Base-by-base conservation (phyloP, 116 monocot genomes). In the Papilionanthe hybrid region DNA sequence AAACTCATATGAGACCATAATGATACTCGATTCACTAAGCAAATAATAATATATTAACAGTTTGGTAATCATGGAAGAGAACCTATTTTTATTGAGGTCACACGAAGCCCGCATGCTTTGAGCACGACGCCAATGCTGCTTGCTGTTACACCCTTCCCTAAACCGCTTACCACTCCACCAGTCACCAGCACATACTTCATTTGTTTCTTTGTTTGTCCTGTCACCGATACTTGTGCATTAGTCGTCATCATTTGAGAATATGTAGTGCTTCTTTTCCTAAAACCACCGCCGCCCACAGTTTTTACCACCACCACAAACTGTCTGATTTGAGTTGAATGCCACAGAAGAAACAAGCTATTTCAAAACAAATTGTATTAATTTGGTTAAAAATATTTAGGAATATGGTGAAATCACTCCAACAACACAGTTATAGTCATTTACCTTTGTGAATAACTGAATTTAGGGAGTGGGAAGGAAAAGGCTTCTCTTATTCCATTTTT, bases 81-180 rank as follows among this genome's bases (percentile, higher is more conserved):
- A 91, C 91, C 91, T 68, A 91, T 91, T 76, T 91, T 91, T 48
- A 91, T 89, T 83, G 89, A 91, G 85, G 91, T 91, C 72, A 91
- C 89, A 56, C 89, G 86, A 57, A 91, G 91, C 30, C 89, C 91
- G 79, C 91, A 91, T 74, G 89, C 78, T 68, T 91, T 88, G 79
- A 91, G 87, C 37, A 91, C 87, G 49, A 91, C 85, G 57, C 91
- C 91, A 74, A 91, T 78, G 87, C 89, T 89, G 79, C 91, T 91
- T 20, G 91, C 91, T 13, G 91, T 91, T 68, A 91, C 91, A 37
- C 91, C 91, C 86, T 91, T 91, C 47, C 91, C 91, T 20, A 91
- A 87, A 29, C 91, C 91, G 42, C 91, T 91, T 12, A 91, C 91
- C 25, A 91, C 91, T 37, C 91, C 91, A 30, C 91, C 91, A 17